Evolutionary conservation across 108 stramenopile species (phyloP).

Genomic region (Cyclotella atomus): DNA sequence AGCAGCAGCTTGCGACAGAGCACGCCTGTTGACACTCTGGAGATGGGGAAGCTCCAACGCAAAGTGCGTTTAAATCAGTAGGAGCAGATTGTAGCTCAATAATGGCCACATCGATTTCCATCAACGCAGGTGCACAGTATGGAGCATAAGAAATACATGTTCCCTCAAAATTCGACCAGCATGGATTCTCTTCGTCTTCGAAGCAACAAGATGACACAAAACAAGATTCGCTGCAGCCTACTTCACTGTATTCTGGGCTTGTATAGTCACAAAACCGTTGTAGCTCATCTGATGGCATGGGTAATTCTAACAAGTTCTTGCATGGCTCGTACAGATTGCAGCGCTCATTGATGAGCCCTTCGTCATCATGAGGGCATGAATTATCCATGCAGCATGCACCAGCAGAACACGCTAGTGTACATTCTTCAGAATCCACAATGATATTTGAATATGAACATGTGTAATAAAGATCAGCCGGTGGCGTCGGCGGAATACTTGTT

Average conservation of each 20-base stretch:
- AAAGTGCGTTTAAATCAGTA: background rate
- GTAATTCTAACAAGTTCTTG: background rate
- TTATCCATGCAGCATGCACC: slow-evolving; percentile 22
- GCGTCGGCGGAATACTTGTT: slow-evolving; percentile 11
- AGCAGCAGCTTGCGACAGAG: background rate
- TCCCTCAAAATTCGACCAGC: slow-evolving; percentile 15
- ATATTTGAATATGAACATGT: slow-evolving; percentile 11
- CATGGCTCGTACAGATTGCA: slow-evolving; percentile 19
- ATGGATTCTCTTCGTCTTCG: background rate
- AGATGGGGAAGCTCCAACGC: background rate
- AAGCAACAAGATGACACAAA: slow-evolving; percentile 12
- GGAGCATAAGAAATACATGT: slow-evolving; percentile 5
- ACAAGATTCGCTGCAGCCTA: background rate
- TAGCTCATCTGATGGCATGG: slow-evolving; percentile 13
- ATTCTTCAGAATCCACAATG: background rate
- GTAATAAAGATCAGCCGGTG: background rate
- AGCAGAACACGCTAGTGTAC: slow-evolving; percentile 10
- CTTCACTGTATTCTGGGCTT: slow-evolving; percentile 6
- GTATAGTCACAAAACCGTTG: slow-evolving; percentile 3
- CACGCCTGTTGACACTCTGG: background rate
- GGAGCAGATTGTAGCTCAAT: background rate
- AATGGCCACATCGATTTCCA: background rate
- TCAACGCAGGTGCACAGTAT: background rate
- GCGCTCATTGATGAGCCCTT: background rate
- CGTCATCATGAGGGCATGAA: background rate